Evolutionary conservation across 2,329 filamentous ascomycete genomes (phyloP).

Genomic region (Pseudogymnoascus sp.): DNA sequence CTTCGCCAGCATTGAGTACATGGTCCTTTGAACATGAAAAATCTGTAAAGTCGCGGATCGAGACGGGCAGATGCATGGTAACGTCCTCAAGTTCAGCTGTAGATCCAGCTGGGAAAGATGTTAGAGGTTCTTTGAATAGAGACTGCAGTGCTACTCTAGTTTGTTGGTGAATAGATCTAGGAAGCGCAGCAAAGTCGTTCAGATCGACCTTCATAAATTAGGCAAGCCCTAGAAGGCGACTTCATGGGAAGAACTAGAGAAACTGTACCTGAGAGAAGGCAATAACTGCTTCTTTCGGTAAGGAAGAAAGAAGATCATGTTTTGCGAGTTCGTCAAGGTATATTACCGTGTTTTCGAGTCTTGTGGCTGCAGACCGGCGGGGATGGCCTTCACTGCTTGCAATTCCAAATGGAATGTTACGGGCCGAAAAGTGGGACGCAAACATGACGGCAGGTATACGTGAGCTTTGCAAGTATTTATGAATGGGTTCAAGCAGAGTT

Average conservation of each 20-base stretch:
- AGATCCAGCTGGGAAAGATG: constrained; percentile 20
- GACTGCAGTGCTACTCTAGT: constrained; percentile 36
- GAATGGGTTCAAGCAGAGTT: background rate
- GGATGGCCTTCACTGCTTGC: constrained; percentile 34
- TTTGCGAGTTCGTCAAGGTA: constrained; percentile 40
- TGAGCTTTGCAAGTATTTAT: background rate
- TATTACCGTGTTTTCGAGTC: constrained; percentile 42
- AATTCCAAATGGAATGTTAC: constrained; percentile 47
- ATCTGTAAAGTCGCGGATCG: constrained; percentile 48
- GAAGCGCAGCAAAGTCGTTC: constrained; percentile 42
- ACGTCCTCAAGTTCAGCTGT: constrained; percentile 32
- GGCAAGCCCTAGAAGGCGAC: constrained; percentile 18
- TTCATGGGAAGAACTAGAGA: background rate
- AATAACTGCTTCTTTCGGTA: background rate
- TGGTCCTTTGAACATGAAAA: constrained; percentile 48
- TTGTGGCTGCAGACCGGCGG: constrained; percentile 39
- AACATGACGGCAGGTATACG: constrained; percentile 13
- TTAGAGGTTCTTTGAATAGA: constrained; percentile 24
- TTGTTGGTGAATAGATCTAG: constrained; percentile 30
- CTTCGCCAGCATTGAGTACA: constrained; percentile 40
- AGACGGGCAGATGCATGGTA: constrained; percentile 45
- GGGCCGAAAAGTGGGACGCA: constrained; percentile 38
- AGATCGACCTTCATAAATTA: constrained; percentile 31
- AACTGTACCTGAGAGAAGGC: constrained; percentile 12
- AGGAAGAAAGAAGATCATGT: constrained; percentile 22